Conservation (phyloP, 768 basidiomycete genomes). For the Boletus rubescentipes region DNA sequence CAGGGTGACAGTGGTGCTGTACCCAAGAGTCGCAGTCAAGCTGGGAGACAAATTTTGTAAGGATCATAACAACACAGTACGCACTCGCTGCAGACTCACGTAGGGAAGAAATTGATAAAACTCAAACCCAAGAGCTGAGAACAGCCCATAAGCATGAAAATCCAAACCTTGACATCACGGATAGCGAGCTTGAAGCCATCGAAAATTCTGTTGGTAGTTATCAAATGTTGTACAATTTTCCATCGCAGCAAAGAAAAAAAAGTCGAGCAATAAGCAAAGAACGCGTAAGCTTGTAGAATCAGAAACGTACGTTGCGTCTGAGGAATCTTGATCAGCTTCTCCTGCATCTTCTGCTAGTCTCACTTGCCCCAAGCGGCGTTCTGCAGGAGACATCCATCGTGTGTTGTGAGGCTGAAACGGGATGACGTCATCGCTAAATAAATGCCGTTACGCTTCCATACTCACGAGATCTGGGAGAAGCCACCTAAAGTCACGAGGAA, state of each 20-base stretch:
- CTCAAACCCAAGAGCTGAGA: too few species aligned
- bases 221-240: background rate
- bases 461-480: constrained; percentile 58
- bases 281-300: background rate
- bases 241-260: background rate
- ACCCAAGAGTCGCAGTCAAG: too few species aligned
- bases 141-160: too few species aligned
- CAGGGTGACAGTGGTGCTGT: too few species aligned
- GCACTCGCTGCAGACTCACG: too few species aligned
- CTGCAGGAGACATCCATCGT: constrained; percentile 50
- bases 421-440: background rate
- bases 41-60: too few species aligned
- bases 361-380: constrained; percentile 62
- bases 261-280: background rate
- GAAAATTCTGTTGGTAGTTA: too few species aligned
- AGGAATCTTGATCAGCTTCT: constrained; percentile 56
- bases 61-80: too few species aligned
- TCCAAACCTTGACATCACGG: too few species aligned
- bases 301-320: constrained; percentile 15
- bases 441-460: background rate
- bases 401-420: constrained; percentile 57
- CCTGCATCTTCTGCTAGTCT: constrained; percentile 68
- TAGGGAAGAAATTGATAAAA: too few species aligned
- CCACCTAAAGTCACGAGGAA: constrained; percentile 40
- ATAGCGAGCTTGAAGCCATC: too few species aligned